Evolutionary conservation across 2,329 filamentous ascomycete species (phyloP).

Genomic region (Didymellaceae sp.): DNA sequence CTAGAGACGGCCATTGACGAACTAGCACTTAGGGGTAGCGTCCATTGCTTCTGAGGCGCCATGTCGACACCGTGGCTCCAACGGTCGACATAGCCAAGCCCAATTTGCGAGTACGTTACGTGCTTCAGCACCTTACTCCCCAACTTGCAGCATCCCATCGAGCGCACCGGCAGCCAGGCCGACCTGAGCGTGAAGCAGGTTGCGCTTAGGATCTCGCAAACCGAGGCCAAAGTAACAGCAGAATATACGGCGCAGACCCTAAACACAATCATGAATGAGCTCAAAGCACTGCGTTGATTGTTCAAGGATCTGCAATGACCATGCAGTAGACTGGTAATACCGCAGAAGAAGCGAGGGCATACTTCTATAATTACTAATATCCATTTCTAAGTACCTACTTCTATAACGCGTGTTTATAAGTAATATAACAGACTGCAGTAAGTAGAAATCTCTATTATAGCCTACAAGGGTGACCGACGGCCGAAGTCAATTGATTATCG

Average conservation of each 20-base stretch:
- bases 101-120: neutral
- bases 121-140: neutral
- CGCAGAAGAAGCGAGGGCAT: too few relatives aligned
- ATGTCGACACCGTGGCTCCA: neutral
- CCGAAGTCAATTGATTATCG: conserved; percentile 9
- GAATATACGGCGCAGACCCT: neutral
- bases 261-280: neutral
- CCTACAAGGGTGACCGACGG: conserved; percentile 1
- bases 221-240: neutral
- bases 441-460: too few relatives aligned
- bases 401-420: too few relatives aligned
- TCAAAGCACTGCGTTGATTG: too few relatives aligned
- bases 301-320: too few relatives aligned
- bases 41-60: neutral
- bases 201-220: neutral
- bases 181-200: neutral
- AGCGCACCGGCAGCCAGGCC: neutral
- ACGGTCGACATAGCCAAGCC: conserved; percentile 1
- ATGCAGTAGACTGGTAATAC: too few relatives aligned
- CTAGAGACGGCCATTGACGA: too few relatives aligned
- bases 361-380: too few relatives aligned
- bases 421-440: too few relatives aligned
- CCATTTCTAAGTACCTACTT: too few relatives aligned
- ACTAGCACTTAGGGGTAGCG: neutral
- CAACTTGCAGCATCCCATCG: neutral